Evolutionary conservation across 768 basidiomycete genomes (phyloP).

Genomic region (Suillus variegatus): DNA sequence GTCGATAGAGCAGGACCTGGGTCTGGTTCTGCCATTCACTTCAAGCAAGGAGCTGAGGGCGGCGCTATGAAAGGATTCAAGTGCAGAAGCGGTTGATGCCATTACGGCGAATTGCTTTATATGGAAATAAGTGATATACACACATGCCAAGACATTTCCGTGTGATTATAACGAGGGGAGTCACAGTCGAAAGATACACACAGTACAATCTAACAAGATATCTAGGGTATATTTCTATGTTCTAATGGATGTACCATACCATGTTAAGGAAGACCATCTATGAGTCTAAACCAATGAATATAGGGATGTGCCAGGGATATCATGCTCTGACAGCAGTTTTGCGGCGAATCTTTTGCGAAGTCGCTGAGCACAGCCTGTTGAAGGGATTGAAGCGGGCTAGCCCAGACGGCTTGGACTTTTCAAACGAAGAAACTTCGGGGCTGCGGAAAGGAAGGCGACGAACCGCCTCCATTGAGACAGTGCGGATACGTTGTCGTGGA

Average conservation of each 20-base stretch:
- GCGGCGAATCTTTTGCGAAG: slow-evolving; percentile 3
- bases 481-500: background rate
- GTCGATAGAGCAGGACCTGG: slow-evolving; percentile 21
- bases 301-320: background rate
- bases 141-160: slow-evolving; percentile 1
- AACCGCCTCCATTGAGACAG: background rate
- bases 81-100: background rate
- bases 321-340: slow-evolving; percentile 15
- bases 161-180: slow-evolving; percentile 11
- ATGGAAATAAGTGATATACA: slow-evolving; percentile 1
- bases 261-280: background rate
- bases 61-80: slow-evolving; percentile 2
- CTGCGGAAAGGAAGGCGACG: background rate
- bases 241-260: background rate
- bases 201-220: background rate
- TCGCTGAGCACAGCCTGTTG: slow-evolving; percentile 2
- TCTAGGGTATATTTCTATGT: background rate
- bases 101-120: background rate
- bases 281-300: background rate
- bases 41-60: background rate
- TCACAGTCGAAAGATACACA: background rate
- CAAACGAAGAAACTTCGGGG: background rate
- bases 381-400: slow-evolving; percentile 18
- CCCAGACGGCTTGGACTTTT: slow-evolving; percentile 5
- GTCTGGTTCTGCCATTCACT: slow-evolving; percentile 36